Conservation (phyloP, 2,329 filamentous ascomycete genomes). For the Scedosporium aurantiacum region DNA sequence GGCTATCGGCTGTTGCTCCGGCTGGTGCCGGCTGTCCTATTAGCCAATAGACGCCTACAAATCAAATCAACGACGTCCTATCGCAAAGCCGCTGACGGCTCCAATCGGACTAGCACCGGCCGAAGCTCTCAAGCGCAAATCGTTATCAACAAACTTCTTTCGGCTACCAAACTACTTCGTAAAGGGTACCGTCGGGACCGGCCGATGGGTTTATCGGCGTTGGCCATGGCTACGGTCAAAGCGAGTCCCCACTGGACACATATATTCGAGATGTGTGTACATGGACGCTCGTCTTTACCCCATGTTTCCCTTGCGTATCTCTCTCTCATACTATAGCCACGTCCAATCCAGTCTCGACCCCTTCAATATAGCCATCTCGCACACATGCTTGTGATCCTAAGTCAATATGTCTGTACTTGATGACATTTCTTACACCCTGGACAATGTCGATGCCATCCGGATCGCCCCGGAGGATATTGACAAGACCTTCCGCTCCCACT, state of each 20-base stretch:
- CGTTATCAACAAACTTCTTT: background rate
- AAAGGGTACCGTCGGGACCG: background rate
- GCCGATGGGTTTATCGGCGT: background rate
- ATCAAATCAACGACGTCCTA: no score
- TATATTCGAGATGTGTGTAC: background rate
- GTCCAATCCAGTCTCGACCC: background rate
- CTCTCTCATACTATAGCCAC: background rate
- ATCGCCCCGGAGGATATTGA: constrained; percentile 47
- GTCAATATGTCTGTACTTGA: constrained; percentile 5
- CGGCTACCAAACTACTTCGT: no score
- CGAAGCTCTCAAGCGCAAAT: background rate
- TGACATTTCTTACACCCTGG: constrained; percentile 40
- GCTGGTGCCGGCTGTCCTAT: background rate
- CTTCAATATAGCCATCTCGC: background rate
- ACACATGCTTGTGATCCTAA: background rate
- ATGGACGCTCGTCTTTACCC: background rate
- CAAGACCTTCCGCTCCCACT: constrained; percentile 47
- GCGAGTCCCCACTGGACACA: background rate
- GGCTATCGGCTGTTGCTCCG: background rate
- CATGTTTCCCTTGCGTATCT: background rate
- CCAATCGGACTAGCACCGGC: background rate
- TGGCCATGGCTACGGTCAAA: background rate
- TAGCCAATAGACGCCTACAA: background rate
- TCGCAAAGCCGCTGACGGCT: background rate
- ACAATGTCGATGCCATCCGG: constrained; percentile 36